These are phyloP conservation scores for Mimosa pudica DNA, from an alignment of 306 rosid genomes.

Conservation along the genomic window DNA sequence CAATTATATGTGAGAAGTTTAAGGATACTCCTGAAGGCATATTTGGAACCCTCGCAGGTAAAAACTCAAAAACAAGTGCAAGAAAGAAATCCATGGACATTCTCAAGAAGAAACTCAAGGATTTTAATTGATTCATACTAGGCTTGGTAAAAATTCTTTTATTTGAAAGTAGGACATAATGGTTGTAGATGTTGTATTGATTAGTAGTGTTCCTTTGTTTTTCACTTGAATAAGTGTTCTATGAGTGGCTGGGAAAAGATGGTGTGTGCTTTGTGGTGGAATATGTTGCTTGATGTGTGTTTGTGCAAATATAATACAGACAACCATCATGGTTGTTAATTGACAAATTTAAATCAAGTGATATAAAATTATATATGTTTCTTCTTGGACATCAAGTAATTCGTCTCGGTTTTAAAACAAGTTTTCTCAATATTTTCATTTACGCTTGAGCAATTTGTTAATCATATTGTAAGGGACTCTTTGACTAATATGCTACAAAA, in stretches of 20 bases:
- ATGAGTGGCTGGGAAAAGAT: slow-evolving; percentile 4
- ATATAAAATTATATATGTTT: background rate
- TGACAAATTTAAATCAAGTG: background rate
- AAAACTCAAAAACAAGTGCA: slow-evolving; percentile 75
- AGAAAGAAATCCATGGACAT: slow-evolving; percentile 87
- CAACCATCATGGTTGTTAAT: background rate
- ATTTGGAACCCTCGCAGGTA: slow-evolving; percentile 81
- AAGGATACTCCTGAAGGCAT: slow-evolving; percentile 84
- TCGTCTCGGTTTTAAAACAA: background rate
- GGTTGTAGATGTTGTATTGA: background rate
- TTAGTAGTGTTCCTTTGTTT: background rate
- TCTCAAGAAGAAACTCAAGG: slow-evolving; percentile 88
- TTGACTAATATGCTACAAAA: too few relatives aligned
- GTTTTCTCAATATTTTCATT: background rate
- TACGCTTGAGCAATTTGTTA: background rate
- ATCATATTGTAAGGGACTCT: too few relatives aligned
- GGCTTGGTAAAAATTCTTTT: slow-evolving; percentile 30
- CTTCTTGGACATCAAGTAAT: background rate
- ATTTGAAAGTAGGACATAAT: slow-evolving; percentile 38
- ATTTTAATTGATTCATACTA: slow-evolving; percentile 55
- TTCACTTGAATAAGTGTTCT: slow-evolving; percentile 16
- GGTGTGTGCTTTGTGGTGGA: background rate
- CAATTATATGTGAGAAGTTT: slow-evolving; percentile 75
- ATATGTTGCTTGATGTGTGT: background rate
- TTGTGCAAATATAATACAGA: background rate